Percentiles rank a stretch among this genome's conserved stretches.
These are phyloP conservation scores for Paramecium primaurelia DNA, from an alignment of 73 alveolate species.

Conservation along the genomic window DNA sequence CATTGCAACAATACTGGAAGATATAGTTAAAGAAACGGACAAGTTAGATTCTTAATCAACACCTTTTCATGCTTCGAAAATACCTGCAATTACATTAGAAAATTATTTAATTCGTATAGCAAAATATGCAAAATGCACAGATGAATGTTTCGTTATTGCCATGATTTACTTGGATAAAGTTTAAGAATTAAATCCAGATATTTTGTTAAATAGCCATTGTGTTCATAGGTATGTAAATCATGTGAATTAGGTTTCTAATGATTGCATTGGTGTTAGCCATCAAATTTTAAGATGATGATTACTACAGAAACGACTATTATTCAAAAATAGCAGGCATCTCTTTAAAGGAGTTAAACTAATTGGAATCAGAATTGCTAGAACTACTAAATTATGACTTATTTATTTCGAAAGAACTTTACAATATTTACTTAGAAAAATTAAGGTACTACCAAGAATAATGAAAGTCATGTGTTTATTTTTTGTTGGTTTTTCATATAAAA, in stretches of 20 bases:
- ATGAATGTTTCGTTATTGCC: background rate
- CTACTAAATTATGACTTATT: background rate
- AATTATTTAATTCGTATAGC: background rate
- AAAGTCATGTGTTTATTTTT: background rate
- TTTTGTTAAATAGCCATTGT: background rate
- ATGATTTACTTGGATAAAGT: background rate
- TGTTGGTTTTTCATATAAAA: background rate
- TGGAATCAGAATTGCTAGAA: constrained; percentile 2
- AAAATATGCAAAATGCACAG: constrained; percentile 18
- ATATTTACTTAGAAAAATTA: background rate
- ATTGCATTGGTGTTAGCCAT: background rate
- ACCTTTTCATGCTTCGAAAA: background rate
- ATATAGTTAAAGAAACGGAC: background rate
- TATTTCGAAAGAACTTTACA: background rate
- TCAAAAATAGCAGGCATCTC: constrained; percentile 30
- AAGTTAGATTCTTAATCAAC: background rate
- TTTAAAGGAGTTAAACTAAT: background rate
- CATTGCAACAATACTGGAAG: background rate
- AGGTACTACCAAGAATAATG: background rate
- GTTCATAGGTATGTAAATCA: constrained; percentile 33
- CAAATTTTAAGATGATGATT: constrained; percentile 23
- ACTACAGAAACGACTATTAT: constrained; percentile 3
- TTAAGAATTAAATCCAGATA: background rate
- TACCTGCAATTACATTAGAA: background rate
- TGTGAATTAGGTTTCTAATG: background rate